A percentile compares a stretch with the other conserved stretches of the same genome.
Conservation (phyloP, 2,329 filamentous ascomycete genomes). For the Neofusicoccum ribis region DNA sequence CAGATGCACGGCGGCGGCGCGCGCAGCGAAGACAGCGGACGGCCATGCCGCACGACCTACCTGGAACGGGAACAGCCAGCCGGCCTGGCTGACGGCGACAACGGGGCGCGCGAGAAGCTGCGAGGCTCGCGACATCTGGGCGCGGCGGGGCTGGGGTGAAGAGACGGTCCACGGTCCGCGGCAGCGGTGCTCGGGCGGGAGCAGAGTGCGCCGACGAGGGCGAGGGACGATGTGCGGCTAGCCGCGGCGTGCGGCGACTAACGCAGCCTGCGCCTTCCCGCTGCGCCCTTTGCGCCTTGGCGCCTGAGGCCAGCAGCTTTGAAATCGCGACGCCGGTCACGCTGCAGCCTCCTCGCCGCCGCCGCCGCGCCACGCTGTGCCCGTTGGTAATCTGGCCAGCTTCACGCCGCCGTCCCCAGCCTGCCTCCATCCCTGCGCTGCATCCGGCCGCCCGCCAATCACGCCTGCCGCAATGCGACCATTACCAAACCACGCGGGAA, state of each 20-base stretch:
- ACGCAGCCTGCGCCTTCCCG: neutral
- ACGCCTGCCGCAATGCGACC: neutral
- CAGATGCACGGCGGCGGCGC: neutral
- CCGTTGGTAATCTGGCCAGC: no score
- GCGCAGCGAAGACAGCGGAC: neutral
- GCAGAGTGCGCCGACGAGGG: neutral
- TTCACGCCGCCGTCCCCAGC: no score
- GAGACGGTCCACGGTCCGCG: no score
- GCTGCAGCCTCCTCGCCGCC: neutral
- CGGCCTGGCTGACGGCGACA: constrained; percentile 29
- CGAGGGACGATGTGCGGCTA: neutral
- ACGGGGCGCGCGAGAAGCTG: constrained; percentile 32
- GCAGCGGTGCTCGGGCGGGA: neutral
- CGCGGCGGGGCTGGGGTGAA: neutral
- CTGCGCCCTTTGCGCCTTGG: neutral
- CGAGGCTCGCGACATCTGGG: constrained; percentile 10
- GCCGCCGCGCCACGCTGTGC: no score
- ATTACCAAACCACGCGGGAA: neutral
- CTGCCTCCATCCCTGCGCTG: neutral
- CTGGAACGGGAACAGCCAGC: constrained; percentile 33
- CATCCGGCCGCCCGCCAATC: neutral
- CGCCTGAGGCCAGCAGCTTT: neutral
- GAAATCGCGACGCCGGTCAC: neutral
- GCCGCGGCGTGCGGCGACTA: neutral
- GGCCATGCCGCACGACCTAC: constrained; percentile 22